A percentile compares a stretch with the other conserved stretches of the same genome.
Conservation (phyloP, 2,329 filamentous ascomycete genomes). For the Talaromyces funiculosus region DNA sequence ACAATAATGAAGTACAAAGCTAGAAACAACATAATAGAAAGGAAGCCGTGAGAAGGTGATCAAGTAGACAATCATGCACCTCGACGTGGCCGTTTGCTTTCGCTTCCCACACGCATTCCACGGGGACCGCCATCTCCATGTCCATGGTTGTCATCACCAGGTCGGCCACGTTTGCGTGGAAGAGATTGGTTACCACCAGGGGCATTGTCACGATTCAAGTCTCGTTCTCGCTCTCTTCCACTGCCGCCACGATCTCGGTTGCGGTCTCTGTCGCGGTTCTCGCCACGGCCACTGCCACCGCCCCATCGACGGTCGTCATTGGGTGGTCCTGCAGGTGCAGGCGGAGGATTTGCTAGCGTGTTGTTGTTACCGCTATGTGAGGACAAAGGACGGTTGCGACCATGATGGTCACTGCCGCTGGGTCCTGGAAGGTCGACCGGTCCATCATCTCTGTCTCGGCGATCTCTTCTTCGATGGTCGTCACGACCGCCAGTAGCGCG, state of each 20-base stretch:
- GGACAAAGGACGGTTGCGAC: slow-evolving; percentile 30
- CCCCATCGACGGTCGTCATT: slow-evolving; percentile 33
- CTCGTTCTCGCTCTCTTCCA: slow-evolving; percentile 24
- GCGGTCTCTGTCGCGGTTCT: slow-evolving; percentile 29
- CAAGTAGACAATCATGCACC: slow-evolving; percentile 24
- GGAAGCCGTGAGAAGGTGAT: not conserved
- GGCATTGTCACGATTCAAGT: slow-evolving; percentile 30
- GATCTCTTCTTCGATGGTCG: slow-evolving; percentile 30
- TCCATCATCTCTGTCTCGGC: slow-evolving; percentile 33
- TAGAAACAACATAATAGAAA: not conserved
- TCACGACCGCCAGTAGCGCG: slow-evolving; percentile 29
- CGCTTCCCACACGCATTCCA: slow-evolving; percentile 35
- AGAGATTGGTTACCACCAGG: slow-evolving; percentile 23
- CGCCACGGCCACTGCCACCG: slow-evolving; percentile 28
- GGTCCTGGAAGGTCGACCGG: slow-evolving; percentile 17
- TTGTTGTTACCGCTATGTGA: slow-evolving; percentile 25
- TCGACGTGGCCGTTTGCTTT: slow-evolving; percentile 38
- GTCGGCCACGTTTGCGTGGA: slow-evolving; percentile 35
- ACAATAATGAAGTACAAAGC: not conserved
- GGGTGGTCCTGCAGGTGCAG: slow-evolving; percentile 16
- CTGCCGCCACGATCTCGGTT: slow-evolving; percentile 32
- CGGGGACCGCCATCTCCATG: slow-evolving; percentile 27
- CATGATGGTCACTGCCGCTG: slow-evolving; percentile 26
- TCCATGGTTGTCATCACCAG: slow-evolving; percentile 29
- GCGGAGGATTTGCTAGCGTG: slow-evolving; percentile 24